Base-by-base conservation (phyloP, 1,284 basidiomycete species). In the Irpex sp. region DNA sequence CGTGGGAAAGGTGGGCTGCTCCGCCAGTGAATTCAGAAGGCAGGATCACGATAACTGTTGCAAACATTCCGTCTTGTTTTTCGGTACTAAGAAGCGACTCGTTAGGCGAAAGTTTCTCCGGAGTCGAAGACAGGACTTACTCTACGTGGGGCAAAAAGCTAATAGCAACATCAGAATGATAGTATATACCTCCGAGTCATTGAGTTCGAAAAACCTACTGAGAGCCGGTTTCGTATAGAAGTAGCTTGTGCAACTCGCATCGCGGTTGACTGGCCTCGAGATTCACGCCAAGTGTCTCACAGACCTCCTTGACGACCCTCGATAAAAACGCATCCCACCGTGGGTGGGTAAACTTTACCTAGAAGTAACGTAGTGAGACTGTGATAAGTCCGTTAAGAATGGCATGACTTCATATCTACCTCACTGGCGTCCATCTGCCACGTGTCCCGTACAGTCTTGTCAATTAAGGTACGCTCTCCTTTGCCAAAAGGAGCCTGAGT, bases 21-120 rank as follows among this genome's bases (percentile, higher is more conserved):
- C 80, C 82, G 5, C 81, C 81, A 4, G 73, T 74, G 65, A 77
- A 81, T 4, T 58, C 60, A 5, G 79, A 80, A n/a, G 81, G 81
- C 5, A 83, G 74, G 1, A 82, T 63, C 7, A 82, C 68, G 49
- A 81, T 68, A 11, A 79, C 70, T 0, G 79, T 80, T 3, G 79
- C 81, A 60, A 82, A 81, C 77, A 79, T 78, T 1, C 78, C 78
- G 21, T 72, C 61, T 3, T 70, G 68, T 60, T 78, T 80, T 47
- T 76, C 72, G 2, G 76, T 77, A 60, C 78, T 79, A 62, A 26
- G n/a, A 11, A 57, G 9, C 9, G 36, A n/a, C 9, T 43, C 11
- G 8, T 21, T 31, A 21, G 9, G 13, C 11, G 11, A 13, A 13
- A 60, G 36, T 26, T 15, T 33, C 9, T 31, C 31, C 31, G 31